Base-by-base conservation (phyloP, 805 yeast species). In the Yarrowia sp. region DNA sequence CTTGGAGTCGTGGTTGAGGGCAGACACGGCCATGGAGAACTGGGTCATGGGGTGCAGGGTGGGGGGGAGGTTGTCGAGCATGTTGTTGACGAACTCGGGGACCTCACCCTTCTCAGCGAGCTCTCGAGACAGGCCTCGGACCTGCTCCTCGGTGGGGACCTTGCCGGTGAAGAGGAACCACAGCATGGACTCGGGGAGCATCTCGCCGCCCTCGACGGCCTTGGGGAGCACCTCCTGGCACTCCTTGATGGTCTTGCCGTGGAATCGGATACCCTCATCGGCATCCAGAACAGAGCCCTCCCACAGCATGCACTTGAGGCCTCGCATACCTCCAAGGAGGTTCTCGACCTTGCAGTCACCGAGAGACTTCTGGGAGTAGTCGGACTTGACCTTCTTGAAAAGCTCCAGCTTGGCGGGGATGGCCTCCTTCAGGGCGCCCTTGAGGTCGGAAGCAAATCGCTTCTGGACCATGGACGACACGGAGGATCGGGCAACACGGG, bases 31-130 rank as follows among this genome's bases (percentile, higher is more conserved):
- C 78, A 90, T 88, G 72, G 92, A 87, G 77, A 90, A 87, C 82
- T 90, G 96, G 68, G 96, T 93, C 96, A 90, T 90, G 81, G 96
- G 95, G 80, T 90, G 95, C 76, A 90, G 83, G 77, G 85, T 80
- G 70, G 87, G 82, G 77, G 96, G 96, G 72, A 89, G 83, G 76
- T 85, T 83, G 83, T 89, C 92, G 73, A 90, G 82, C 70, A 89
- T 79, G 74, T 87, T 88, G 74, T 81, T 83, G 72, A 90, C 94
- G 78, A 90, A 93, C 76, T 86, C 86, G 77, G 96, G 96, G 73
- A 90, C 81, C 73, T 85, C 85, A 44, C 92, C 81, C 80, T 92
- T 87, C 67, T 91, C 89, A 73, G 92, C 92, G 72, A 90, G 83
- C 80, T 90, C 95, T 68, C 86, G 87, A 70, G 90, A 85, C 68